A percentile compares a stretch with the other conserved stretches of the same genome.
Evolutionary conservation across 176 grass and related monocot species (phyloP).

Genomic region (Dactylis glomerata): DNA sequence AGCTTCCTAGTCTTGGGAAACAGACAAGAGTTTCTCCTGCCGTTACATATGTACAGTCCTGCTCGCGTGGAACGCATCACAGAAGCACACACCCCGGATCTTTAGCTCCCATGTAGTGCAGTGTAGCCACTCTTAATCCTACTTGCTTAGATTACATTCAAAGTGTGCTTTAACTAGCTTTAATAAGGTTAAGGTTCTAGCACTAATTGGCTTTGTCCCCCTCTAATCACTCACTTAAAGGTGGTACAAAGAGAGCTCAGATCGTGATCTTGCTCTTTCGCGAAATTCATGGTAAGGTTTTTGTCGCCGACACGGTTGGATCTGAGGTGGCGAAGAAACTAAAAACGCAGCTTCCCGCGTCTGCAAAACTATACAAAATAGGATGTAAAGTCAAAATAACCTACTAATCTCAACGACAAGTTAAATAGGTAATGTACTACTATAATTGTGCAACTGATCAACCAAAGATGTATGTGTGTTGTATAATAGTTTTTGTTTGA

Average conservation of each 20-base stretch:
- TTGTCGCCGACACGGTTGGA: background rate
- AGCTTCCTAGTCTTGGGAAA: slow-evolving; percentile 25
- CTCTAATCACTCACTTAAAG: slow-evolving; percentile 42
- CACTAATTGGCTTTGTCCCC: slow-evolving; percentile 30
- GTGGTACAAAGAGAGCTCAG: background rate
- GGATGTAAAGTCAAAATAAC: slow-evolving; percentile 10
- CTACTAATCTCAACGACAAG: background rate
- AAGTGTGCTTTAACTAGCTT: slow-evolving; percentile 32
- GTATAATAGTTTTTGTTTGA: background rate
- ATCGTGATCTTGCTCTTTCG: background rate
- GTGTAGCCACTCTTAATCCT: slow-evolving; percentile 2
- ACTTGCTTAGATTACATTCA: slow-evolving; percentile 37
- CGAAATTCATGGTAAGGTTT: background rate
- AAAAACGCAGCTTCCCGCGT: background rate
- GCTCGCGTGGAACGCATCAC: slow-evolving; percentile 26
- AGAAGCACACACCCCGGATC: background rate
- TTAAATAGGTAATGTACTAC: background rate
- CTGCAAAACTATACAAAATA: background rate
- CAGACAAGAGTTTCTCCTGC: background rate
- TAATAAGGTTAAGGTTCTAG: slow-evolving; percentile 38
- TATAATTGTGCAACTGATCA: background rate
- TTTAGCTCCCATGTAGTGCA: background rate
- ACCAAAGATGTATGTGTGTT: background rate
- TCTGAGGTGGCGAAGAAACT: background rate
- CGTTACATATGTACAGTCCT: background rate